Evolutionary conservation across 495 filamentous ascomycete genomes (phyloP), one percentile per base, ranked within the genome.

Genomic region (Cercophora sp.): DNA sequence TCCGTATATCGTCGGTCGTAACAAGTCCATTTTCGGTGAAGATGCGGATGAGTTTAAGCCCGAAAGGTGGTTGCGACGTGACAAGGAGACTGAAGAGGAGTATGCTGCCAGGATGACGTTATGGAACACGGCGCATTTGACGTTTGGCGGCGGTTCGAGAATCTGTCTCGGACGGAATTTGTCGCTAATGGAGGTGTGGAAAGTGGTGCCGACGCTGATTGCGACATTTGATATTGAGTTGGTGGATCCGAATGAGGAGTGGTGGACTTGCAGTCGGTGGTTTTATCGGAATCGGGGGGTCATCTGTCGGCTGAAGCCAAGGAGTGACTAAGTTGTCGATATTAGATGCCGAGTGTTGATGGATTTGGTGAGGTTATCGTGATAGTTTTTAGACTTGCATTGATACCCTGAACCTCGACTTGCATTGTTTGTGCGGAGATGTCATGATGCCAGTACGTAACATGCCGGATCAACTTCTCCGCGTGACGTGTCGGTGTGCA

Each of bases 161-260:
- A 77, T 79, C 13, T 87, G 85, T 56, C 75, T 87, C 58, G 84
- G 85, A 4, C 78, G 79, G 57, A 83, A 87, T 52, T 69, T 87
- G 50, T 74, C 72, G 22, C 64, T 78, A 64, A 60, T 87, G 61
- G 85, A 88, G 70, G 74, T 86, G 22, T 80, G 81, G 54, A 87
- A 87, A 63, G 58, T 86, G 5, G 76, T 85, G 44, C 79, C 83
- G 27, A 80, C 78, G 49, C 70, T 87, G 48, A 70, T 86, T 51
- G 43, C 48, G 65, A 76, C 26, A 63, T 75, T 47, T 84, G 78
- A 83, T 36, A 60, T 65, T 11, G 59, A 42, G 52, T 9, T 63
- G 48, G 35, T 22, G 34, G 52, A 65, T 32, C 45, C 29, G 2
- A 25, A 56, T 9, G 55, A 58, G 57, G 16, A 29, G 22, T 65